Evolutionary conservation across 2,329 filamentous ascomycete species (phyloP), one percentile per base, ranked within the genome.

Genomic region (Hypoxylon sp.): DNA sequence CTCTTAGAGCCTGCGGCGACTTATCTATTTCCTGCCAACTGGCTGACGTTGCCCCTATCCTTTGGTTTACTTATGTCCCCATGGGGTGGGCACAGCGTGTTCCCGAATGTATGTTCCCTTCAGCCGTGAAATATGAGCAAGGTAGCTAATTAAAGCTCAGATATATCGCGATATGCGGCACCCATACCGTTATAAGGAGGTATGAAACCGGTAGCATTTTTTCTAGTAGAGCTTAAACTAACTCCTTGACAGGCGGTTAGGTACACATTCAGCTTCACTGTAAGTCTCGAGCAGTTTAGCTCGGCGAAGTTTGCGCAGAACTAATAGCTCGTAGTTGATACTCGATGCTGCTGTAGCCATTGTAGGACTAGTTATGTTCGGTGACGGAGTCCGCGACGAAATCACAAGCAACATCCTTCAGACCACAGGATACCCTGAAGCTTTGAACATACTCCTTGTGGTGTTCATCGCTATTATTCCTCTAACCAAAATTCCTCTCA

Each of bases 281-380:
- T 91, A 82, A 76, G 87, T 78, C 24, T 46, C 20, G 2, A 20
- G 14, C 5, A 55, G 18, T n/a, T 9, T 12, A 9, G 11, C 4
- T 14, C 28, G 4, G 20, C 33, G n/a, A 12, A 59, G 4, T 30
- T 48, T 2, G 8, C 12, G 6, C 7, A n/a, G 45, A 16, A 55
- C 68, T 72, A 58, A 73, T 48, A 6, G 4, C 14, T 36, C 14
- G 32, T 59, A 91, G 88, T 95, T 93, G 76, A 75, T 92, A 18
- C 85, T 98, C 11, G 95, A 98, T 77, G 84, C 90, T 24, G 86
- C 89, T 46, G 93, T 97, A 75, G 94, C 93, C 24, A 86, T 96
- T 45, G 87, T 92, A 9, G 95, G 96, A 38, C 86, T 96, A 61
- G 84, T 97, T 69, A 98, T 99, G 95, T 99, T 97, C 77, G 95